These are phyloP conservation scores for Sclerotinia trifoliorum DNA, from an alignment of 2,329 filamentous ascomycete genomes.

Conservation along the genomic window DNA sequence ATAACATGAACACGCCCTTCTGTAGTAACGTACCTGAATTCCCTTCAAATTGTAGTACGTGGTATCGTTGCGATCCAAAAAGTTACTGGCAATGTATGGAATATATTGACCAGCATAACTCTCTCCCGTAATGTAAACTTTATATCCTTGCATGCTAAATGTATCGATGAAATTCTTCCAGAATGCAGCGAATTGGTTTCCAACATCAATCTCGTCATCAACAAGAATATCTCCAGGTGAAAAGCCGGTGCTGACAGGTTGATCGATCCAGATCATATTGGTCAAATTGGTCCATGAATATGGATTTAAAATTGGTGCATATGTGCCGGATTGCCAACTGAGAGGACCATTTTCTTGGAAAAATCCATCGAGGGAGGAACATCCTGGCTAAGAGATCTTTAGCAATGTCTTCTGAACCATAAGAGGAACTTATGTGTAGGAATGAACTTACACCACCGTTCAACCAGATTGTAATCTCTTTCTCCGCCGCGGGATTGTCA, in stretches of 20 bases:
- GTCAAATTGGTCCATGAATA: conserved; percentile 37
- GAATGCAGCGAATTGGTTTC: conserved; percentile 58
- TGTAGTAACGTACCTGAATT: conserved; percentile 43
- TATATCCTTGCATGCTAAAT: conserved; percentile 54
- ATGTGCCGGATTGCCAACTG: conserved; percentile 36
- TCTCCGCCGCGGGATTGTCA: conserved; percentile 45
- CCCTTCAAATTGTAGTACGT: conserved; percentile 58
- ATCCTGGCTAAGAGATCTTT: conserved; percentile 56
- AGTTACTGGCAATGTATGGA: conserved; percentile 51
- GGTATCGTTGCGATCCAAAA: conserved; percentile 49
- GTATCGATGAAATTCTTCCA: conserved; percentile 62
- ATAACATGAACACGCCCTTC: background rate
- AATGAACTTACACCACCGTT: conserved; percentile 68
- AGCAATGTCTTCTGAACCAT: background rate
- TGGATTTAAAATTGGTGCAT: conserved; percentile 33
- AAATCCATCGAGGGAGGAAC: conserved; percentile 89
- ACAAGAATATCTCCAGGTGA: conserved; percentile 53
- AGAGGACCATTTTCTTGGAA: conserved; percentile 55
- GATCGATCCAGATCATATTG: conserved; percentile 37
- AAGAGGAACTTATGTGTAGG: conserved; percentile 40
- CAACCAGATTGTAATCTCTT: conserved; percentile 69
- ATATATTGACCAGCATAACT: conserved; percentile 54
- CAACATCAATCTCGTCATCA: conserved; percentile 52
- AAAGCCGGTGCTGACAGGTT: conserved; percentile 48
- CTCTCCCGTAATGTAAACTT: conserved; percentile 65